Evolutionary conservation across 2,329 filamentous ascomycete genomes (phyloP).

Genomic region (Diaporthe nobilis): DNA sequence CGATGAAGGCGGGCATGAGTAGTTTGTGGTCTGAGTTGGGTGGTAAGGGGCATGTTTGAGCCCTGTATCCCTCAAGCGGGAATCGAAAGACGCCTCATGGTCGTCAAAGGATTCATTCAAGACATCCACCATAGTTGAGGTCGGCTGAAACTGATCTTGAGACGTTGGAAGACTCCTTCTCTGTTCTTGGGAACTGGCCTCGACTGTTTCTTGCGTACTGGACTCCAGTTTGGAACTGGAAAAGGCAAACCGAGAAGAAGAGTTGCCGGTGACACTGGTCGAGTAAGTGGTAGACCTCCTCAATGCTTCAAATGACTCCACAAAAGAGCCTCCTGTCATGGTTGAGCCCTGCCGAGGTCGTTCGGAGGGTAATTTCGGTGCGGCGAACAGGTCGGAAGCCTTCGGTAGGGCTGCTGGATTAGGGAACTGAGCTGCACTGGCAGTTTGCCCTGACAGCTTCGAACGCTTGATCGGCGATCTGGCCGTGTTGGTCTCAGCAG

Average conservation of each 20-base stretch:
- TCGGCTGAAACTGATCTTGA: neutral
- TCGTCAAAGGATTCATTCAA: constrained; percentile 14
- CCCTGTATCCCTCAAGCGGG: neutral
- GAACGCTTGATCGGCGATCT: constrained; percentile 19
- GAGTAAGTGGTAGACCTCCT: constrained; percentile 43
- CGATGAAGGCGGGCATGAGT: neutral
- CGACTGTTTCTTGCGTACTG: constrained; percentile 52
- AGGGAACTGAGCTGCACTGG: neutral
- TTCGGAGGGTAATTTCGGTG: neutral
- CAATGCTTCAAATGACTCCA: constrained; percentile 43
- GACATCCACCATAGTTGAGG: neutral
- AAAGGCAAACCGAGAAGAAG: constrained; percentile 53
- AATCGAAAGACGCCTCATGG: neutral
- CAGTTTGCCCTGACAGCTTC: neutral
- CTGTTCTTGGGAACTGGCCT: constrained; percentile 46
- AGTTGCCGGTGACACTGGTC: constrained; percentile 51
- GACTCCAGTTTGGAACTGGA: constrained; percentile 46
- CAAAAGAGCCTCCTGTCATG: constrained; percentile 40
- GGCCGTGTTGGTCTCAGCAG: neutral
- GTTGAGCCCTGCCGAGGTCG: neutral
- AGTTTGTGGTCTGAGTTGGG: neutral
- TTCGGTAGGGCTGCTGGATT: neutral
- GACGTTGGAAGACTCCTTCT: neutral
- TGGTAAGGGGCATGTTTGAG: neutral
- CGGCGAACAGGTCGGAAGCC: neutral